Percentiles rank a stretch among this genome's conserved stretches.
phyloP scores from a whole-genome alignment of 2,329 filamentous ascomycete genomes.

The Microcyclospora tardicrescens region DNA sequence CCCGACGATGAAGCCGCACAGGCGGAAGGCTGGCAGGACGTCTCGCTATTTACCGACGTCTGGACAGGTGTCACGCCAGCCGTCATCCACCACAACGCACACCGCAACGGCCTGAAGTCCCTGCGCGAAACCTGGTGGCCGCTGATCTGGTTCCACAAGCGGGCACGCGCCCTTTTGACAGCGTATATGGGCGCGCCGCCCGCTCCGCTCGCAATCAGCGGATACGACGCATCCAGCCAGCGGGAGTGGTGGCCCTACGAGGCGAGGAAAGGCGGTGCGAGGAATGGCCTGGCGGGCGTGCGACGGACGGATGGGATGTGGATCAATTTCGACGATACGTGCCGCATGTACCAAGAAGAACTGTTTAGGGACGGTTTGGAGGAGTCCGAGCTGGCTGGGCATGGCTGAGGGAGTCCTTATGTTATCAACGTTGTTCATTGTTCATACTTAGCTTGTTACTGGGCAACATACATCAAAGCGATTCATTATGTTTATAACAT shows the following conservation, averaged over 20 bases:
- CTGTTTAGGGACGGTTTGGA: slow-evolving; percentile 31
- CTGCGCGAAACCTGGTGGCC: slow-evolving; percentile 14
- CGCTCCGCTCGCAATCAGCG: slow-evolving; percentile 21
- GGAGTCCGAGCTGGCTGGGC: too few relatives aligned
- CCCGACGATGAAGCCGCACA: slow-evolving; percentile 23
- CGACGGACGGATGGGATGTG: slow-evolving; percentile 22
- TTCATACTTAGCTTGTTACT: too few relatives aligned
- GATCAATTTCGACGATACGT: slow-evolving; percentile 33
- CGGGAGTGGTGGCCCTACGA: slow-evolving; percentile 31
- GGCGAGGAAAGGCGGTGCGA: slow-evolving; percentile 35
- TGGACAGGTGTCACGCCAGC: slow-evolving; percentile 13
- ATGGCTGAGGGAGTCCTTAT: too few relatives aligned
- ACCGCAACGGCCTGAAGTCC: slow-evolving; percentile 8
- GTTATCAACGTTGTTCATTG: too few relatives aligned
- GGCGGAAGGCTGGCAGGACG: slow-evolving; percentile 9
- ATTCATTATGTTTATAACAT: too few relatives aligned
- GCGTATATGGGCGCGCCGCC: slow-evolving; percentile 7
- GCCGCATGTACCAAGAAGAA: slow-evolving; percentile 29
- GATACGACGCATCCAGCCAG: slow-evolving; percentile 23
- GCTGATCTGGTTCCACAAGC: slow-evolving; percentile 11
- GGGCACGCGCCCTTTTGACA: slow-evolving; percentile 10
- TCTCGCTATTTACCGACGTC: slow-evolving; percentile 15
- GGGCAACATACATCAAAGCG: too few relatives aligned
- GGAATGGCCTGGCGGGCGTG: slow-evolving; percentile 31
- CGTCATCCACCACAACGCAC: slow-evolving; percentile 16